A percentile compares a stretch with the other conserved stretches of the same genome.
Conservation (phyloP, 2,329 filamentous ascomycete species). For the Alternaria ventricosa region DNA sequence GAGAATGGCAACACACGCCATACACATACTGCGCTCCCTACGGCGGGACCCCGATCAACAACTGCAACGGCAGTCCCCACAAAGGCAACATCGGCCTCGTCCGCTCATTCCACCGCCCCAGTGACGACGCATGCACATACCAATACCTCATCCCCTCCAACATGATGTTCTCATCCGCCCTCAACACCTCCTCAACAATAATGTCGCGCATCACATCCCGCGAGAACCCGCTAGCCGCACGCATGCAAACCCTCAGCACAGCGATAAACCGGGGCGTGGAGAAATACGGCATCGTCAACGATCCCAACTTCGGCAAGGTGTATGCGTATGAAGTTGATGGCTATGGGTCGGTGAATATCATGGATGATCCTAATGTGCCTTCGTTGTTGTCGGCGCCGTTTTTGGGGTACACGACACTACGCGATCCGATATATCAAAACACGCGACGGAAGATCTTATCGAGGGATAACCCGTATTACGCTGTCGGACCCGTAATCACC, state of each 20-base stretch:
- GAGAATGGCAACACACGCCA: slow-evolving; percentile 51
- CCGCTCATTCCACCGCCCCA: slow-evolving; percentile 57
- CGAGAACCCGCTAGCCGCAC: slow-evolving; percentile 57
- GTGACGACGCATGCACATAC: slow-evolving; percentile 58
- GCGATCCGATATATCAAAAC: slow-evolving; percentile 52
- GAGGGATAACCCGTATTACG: slow-evolving; percentile 56
- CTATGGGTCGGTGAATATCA: slow-evolving; percentile 60
- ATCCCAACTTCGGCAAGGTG: slow-evolving; percentile 45
- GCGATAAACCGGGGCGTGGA: slow-evolving; percentile 53
- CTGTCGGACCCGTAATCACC: slow-evolving; percentile 53
- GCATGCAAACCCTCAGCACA: slow-evolving; percentile 64
- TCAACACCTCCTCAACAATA: slow-evolving; percentile 61
- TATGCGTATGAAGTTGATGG: slow-evolving; percentile 60
- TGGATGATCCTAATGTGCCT: slow-evolving; percentile 76
- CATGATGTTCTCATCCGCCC: slow-evolving; percentile 76
- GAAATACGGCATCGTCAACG: slow-evolving; percentile 48
- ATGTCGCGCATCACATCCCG: slow-evolving; percentile 53
- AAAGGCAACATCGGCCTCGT: slow-evolving; percentile 56
- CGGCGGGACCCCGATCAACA: slow-evolving; percentile 59
- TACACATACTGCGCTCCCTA: slow-evolving; percentile 56
- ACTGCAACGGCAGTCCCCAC: slow-evolving; percentile 58
- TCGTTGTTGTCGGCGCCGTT: slow-evolving; percentile 70
- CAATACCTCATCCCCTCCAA: slow-evolving; percentile 59
- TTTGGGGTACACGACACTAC: slow-evolving; percentile 59
- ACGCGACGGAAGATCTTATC: slow-evolving; percentile 54